Percentiles rank a stretch among this genome's conserved stretches.
Conservation (phyloP, 306 rosid genomes). For the Prinsepia uniflora region DNA sequence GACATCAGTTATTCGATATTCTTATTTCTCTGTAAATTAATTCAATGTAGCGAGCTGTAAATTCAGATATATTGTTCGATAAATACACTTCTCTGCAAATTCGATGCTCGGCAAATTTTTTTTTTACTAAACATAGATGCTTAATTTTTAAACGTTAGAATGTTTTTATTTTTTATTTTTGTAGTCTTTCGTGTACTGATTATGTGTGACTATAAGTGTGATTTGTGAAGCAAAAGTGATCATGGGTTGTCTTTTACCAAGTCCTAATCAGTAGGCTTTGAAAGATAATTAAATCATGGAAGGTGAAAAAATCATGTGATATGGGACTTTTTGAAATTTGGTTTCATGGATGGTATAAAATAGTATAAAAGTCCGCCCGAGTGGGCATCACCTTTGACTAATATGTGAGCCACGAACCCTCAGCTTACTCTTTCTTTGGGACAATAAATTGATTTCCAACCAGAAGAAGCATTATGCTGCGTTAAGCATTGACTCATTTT, state of each 20-base stretch:
- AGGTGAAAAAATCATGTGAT: conserved; percentile 40
- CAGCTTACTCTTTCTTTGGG: neutral
- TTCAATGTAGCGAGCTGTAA: too few species aligned
- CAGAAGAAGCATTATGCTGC: neutral
- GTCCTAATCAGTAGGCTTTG: neutral
- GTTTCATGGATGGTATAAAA: conserved; percentile 9
- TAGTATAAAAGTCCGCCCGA: conserved; percentile 33
- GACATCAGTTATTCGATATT: too few species aligned
- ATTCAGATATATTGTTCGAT: too few species aligned
- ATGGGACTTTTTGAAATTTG: conserved; percentile 22
- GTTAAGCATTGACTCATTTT: neutral
- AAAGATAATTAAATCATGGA: conserved; percentile 23
- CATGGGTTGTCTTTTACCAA: neutral
- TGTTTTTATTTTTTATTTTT: neutral
- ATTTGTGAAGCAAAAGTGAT: conserved; percentile 16
- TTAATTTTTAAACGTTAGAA: too few species aligned
- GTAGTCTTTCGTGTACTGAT: conserved; percentile 18
- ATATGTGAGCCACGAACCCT: neutral
- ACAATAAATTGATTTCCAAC: conserved; percentile 16
- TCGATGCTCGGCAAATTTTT: too few species aligned
- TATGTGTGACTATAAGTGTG: conserved; percentile 15
- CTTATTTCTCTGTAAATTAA: too few species aligned
- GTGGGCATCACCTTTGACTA: conserved; percentile 51
- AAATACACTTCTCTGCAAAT: too few species aligned
- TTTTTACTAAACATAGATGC: too few species aligned